Base-by-base conservation (phyloP, 225 moss, liverwort and hornwort genomes). In the Thuidium tamariscinum region DNA sequence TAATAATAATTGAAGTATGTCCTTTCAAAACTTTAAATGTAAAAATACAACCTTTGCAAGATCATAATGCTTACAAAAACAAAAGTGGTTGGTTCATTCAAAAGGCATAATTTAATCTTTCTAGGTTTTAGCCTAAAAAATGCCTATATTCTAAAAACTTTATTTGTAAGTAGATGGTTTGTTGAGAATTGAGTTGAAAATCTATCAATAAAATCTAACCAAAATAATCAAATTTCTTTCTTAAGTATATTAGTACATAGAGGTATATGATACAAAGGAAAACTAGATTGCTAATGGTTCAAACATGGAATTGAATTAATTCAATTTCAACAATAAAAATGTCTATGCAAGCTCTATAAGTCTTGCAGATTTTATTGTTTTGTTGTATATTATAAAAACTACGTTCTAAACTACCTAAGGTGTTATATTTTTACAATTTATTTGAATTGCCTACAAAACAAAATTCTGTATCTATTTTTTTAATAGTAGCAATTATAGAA, bases 361-460 rank as follows among this genome's bases (percentile, higher is more conserved):
- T 25, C 14, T 54, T 14, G 0, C 5, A 7, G 7, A 3, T 1
- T n/a, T n/a, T n/a, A 22, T 1, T 5, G 3, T 52, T 2, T 16
- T 72, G 34, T 74, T 32, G 7, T 21, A 51, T 22, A n/a, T 52
- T n/a, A 14, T 13, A 13, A 52, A n/a, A n/a, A 13, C 3, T n/a
- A 14, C 0, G 0, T 8, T 54, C 9, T 16, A 36, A 54, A 54
- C 8, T 36, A 76, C 15, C 1, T n/a, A 9, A 22, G 5, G 16
- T 75, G 3, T 55, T 52, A 9, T n/a, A n/a, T n/a, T n/a, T 5
- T 4, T 36, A 21, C 0, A 36, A 15, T 34, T 23, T 15, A 54
- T 75, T 2, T 3, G 0, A 0, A 36, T 2, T 0, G 2, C 16
- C 3, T 0, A 1, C 6, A 52, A 75, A 75, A 4, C 5, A 75